Evolutionary conservation across 768 basidiomycete genomes (phyloP).

Genomic region (Kwoniella dejecticola): DNA sequence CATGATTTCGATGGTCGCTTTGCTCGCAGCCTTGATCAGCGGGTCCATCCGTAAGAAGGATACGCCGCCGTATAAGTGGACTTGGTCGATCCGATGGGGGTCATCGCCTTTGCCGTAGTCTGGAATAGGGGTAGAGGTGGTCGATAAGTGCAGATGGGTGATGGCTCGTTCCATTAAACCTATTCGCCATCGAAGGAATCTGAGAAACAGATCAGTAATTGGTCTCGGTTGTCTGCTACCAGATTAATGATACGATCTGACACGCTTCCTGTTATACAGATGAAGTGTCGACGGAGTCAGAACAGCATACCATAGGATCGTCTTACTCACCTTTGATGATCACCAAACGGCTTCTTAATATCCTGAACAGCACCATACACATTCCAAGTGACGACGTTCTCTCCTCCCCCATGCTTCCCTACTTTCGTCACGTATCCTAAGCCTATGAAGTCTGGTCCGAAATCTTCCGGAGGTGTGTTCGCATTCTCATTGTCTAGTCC

Average conservation of each 20-base stretch:
- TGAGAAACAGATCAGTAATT: not conserved
- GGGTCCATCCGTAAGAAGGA: conserved; percentile 30
- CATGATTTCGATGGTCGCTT: conserved; percentile 25
- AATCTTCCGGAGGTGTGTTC: conserved; percentile 5
- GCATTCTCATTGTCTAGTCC: conserved; percentile 2
- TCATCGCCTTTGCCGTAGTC: conserved; percentile 21
- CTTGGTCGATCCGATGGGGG: conserved; percentile 26
- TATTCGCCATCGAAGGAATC: conserved; percentile 28
- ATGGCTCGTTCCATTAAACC: conserved; percentile 26
- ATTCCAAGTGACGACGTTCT: conserved; percentile 27
- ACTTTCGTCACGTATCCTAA: conserved; percentile 23
- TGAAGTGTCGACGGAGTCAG: too few relatives aligned
- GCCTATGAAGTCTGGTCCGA: conserved; percentile 23
- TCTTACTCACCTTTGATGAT: conserved; percentile 19
- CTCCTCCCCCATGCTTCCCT: not conserved
- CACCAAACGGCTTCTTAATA: conserved; percentile 19
- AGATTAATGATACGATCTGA: not conserved
- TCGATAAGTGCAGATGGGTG: not conserved
- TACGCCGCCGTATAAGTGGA: conserved; percentile 30
- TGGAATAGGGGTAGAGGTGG: conserved; percentile 15
- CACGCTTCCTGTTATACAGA: not conserved
- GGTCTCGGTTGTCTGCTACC: too few relatives aligned
- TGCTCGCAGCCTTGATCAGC: conserved; percentile 20
- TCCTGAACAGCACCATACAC: conserved; percentile 31
- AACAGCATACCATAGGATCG: not conserved